Percentiles rank a stretch among this genome's conserved stretches.
Evolutionary conservation across 257 asterid genomes (phyloP).

Genomic region (Paulownia fortunei): DNA sequence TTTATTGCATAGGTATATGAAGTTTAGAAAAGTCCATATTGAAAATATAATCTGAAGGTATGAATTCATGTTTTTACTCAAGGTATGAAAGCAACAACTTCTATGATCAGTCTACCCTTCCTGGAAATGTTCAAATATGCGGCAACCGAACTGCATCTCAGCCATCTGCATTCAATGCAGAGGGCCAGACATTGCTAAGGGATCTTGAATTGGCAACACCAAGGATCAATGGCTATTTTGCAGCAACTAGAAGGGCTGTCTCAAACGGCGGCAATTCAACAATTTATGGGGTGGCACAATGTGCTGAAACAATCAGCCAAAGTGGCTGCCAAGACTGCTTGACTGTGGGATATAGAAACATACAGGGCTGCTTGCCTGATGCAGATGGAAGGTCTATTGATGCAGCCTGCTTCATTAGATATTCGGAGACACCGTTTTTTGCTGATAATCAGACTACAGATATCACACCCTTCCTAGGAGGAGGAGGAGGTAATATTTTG

Average conservation of each 20-base stretch:
- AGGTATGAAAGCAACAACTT: constrained; percentile 88
- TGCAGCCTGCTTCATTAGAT: constrained; percentile 81
- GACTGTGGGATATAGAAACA: constrained; percentile 63
- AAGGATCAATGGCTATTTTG: constrained; percentile 57
- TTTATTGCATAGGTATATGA: no score
- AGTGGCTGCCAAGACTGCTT: constrained; percentile 77
- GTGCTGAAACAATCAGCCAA: constrained; percentile 62
- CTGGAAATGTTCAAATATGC: constrained; percentile 72
- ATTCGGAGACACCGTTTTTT: constrained; percentile 64
- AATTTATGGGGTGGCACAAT: constrained; percentile 71
- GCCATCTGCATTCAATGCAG: constrained; percentile 49
- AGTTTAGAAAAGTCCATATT: no score
- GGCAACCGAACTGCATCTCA: constrained; percentile 60
- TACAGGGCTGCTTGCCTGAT: constrained; percentile 68
- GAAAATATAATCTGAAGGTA: no score
- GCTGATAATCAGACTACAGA: constrained; percentile 60
- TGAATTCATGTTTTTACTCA: neutral
- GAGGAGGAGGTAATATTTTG: constrained; percentile 34
- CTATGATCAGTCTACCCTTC: constrained; percentile 68
- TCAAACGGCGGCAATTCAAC: constrained; percentile 37
- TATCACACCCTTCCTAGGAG: constrained; percentile 59
- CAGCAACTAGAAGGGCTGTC: constrained; percentile 53
- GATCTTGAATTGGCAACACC: constrained; percentile 77
- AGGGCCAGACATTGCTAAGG: constrained; percentile 42
- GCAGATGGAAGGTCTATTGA: constrained; percentile 78